Evolutionary conservation across 139 green algal genomes (phyloP).

Genomic region (Gonium pectorale): DNA sequence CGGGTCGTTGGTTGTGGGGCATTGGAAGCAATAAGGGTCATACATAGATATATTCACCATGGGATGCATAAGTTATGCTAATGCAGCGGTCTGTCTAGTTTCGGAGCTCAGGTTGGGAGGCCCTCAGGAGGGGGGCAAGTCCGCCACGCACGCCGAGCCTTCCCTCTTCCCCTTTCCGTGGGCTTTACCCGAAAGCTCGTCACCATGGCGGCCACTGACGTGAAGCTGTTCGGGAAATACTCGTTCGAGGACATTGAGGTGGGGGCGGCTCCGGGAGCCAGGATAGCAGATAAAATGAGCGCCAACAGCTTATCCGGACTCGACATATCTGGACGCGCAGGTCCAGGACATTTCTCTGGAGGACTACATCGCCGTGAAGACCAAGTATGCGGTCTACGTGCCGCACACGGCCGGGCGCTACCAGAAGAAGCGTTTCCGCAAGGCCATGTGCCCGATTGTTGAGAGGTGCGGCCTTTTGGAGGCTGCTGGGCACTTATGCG

Average conservation of each 20-base stretch:
- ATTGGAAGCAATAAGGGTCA: too few relatives aligned
- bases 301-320: not conserved
- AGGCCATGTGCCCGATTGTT: conserved; percentile 99
- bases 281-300: too few relatives aligned
- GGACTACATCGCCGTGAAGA: conserved; percentile 99
- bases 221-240: conserved; percentile 98
- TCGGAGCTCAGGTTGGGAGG: too few relatives aligned
- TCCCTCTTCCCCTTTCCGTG: conserved; percentile 11
- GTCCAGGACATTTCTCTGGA: conserved; percentile 98
- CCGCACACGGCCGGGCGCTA: conserved; percentile 98
- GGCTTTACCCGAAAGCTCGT: conserved; percentile 18
- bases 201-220: conserved; percentile 52
- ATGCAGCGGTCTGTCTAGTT: conserved; percentile 1
- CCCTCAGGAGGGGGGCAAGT: too few relatives aligned
- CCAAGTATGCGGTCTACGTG: conserved; percentile 94
- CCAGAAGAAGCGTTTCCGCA: conserved; percentile 98
- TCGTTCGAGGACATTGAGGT: conserved; percentile 97
- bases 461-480: conserved; percentile 83
- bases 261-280: conserved; percentile 5
- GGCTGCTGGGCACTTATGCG: too few relatives aligned
- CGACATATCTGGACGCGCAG: conserved; percentile 59
- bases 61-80: not conserved
- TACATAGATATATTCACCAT: too few relatives aligned
- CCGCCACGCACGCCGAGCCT: too few relatives aligned
- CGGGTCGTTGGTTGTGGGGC: too few relatives aligned